These are phyloP conservation scores for Sporothrix pallida DNA, from an alignment of 2,329 filamentous ascomycete species.

Conservation along the genomic window DNA sequence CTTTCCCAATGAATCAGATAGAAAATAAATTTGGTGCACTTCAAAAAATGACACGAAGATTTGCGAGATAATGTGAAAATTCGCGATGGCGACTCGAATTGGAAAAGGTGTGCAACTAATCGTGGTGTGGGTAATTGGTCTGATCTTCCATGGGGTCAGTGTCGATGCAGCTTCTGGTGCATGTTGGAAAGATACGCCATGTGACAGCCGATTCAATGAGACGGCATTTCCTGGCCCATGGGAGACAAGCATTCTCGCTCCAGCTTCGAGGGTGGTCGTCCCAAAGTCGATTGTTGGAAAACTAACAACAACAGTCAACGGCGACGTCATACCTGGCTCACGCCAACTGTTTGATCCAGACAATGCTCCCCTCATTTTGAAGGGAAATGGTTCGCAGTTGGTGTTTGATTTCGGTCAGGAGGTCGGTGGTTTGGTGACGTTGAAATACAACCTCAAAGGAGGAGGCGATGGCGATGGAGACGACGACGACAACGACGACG, in stretches of 20 bases:
- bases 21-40: background rate
- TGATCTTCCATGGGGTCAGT: background rate
- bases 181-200: conserved; percentile 63
- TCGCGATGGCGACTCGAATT: background rate
- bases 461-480: background rate
- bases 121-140: background rate
- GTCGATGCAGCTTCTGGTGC: background rate
- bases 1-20: background rate
- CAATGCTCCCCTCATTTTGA: conserved; percentile 34
- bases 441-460: conserved; percentile 53
- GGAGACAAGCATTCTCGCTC: conserved; percentile 64
- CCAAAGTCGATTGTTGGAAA: conserved; percentile 51
- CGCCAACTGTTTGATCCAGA: background rate
- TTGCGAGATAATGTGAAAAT: background rate
- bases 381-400: conserved; percentile 57
- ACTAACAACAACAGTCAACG: background rate
- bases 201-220: conserved; percentile 53
- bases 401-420: conserved; percentile 65
- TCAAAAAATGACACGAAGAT: background rate
- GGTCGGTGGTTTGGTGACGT: conserved; percentile 60
- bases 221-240: conserved; percentile 62
- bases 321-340: background rate
- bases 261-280: conserved; percentile 55
- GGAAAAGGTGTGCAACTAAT: background rate
- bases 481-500: too few relatives aligned